Conservation (phyloP, 2,329 filamentous ascomycete genomes). For the Phialemonium atrogriseum region DNA sequence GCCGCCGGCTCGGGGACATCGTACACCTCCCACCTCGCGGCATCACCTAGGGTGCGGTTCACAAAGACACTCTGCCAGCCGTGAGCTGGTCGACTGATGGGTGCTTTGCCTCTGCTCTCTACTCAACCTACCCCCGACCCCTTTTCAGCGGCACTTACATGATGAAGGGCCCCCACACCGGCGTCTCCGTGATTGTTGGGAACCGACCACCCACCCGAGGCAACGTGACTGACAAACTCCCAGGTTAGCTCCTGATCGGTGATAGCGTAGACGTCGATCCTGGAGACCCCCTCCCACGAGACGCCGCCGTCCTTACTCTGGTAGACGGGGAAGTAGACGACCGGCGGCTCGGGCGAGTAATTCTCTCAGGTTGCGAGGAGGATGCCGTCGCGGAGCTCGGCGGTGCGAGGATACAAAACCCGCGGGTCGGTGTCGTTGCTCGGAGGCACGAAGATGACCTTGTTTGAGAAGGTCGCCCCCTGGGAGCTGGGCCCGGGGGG, state of each 20-base stretch:
- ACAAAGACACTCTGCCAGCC: no score
- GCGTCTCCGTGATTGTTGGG: conserved; percentile 58
- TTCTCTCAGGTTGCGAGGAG: conserved; percentile 48
- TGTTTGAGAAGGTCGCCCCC: conserved; percentile 7
- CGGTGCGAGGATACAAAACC: conserved; percentile 34
- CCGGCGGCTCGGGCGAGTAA: conserved; percentile 46
- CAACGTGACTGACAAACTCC: conserved; percentile 60
- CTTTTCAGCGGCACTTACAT: no score
- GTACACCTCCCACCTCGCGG: conserved; percentile 26
- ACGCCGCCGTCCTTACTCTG: conserved; percentile 43
- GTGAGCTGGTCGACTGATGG: not conserved
- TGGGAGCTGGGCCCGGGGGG: no score
- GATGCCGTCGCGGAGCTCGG: conserved; percentile 34
- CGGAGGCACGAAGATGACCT: conserved; percentile 33
- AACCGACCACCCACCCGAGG: conserved; percentile 51
- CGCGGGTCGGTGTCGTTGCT: conserved; percentile 33
- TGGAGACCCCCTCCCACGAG: conserved; percentile 56
- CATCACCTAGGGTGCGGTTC: conserved; percentile 31
- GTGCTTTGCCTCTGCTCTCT: not conserved
- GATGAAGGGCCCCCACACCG: conserved; percentile 68
- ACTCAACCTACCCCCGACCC: no score
- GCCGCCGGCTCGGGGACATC: conserved; percentile 24
- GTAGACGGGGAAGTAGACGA: conserved; percentile 46
- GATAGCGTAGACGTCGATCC: conserved; percentile 63
- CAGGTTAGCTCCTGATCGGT: conserved; percentile 53